Evolutionary conservation across 495 filamentous ascomycete species (phyloP), one percentile per base, ranked within the genome.

Genomic region (Chlorociboria aeruginascens): DNA sequence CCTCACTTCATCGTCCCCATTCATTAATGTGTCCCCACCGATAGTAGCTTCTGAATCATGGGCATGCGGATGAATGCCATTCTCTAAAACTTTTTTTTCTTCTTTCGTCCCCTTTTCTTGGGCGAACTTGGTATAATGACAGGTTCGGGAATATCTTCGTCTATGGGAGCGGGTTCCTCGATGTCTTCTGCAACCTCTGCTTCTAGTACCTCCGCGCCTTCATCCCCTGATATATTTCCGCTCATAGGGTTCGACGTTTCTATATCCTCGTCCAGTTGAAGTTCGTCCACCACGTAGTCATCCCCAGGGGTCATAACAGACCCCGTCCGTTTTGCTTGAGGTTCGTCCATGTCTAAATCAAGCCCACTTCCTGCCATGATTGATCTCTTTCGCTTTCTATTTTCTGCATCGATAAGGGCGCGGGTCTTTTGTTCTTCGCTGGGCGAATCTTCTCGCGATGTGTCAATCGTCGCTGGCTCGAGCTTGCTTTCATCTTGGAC

Each of bases 321-420:
- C 16, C 67, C 71, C 33, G 70, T 76, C 42, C 81, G 75, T 62
- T 82, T 85, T 51, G 69, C 63, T 32, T 64, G 56, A 29, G 76
- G 77, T 54, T 75, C 76, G 1, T 61, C 48, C 33, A 71, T 66
- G 9, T 70, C 63, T 14, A 68, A 66, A 9, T 65, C 60, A 2
- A 55, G 51, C 43, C 13, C 59, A 43, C 36, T 52, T 33, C 54
- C 61, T 55, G 67, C 74, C 46, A 58, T 58, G 31, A 66, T 56
- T 3, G 66, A 66, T 8, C 74, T 66, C 59, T 77, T 76, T 49
- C 72, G 63, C 58, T 78, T 73, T 45, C 69, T 61, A 43, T 61
- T 71, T 46, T 77, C 69, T 9, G 58, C 53, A 54, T 73, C 62
- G 46, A 60, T 49, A 31, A 39, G 41, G 10, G 48, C 48, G 37